Conservation (phyloP, 1,284 basidiomycete genomes). For the Cutaneotrichosporon sp. region DNA sequence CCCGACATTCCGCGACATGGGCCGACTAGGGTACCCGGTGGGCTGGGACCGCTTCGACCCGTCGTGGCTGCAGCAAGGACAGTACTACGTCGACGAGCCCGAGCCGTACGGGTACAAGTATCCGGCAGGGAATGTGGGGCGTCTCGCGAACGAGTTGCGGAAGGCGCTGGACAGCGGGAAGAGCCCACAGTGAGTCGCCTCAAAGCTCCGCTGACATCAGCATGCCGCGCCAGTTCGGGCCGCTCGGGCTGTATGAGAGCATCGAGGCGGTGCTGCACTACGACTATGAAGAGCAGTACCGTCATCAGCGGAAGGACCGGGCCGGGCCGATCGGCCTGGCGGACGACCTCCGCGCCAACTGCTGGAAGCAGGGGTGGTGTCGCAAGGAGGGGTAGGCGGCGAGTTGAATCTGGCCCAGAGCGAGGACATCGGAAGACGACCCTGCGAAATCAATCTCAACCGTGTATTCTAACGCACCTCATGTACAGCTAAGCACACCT, state of each 20-base stretch:
- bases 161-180: not conserved
- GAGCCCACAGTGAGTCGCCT: not conserved
- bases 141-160: not conserved
- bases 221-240: not conserved
- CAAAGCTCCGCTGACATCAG: not conserved
- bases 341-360: not conserved
- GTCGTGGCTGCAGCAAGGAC: not conserved
- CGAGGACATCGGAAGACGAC: no score
- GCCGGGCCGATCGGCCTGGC: not conserved
- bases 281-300: not conserved
- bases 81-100: not conserved
- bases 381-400: not conserved
- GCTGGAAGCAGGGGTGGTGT: slow-evolving; percentile 6
- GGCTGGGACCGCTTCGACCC: not conserved
- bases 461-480: no score
- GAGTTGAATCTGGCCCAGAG: no score
- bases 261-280: not conserved
- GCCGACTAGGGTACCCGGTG: not conserved
- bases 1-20: not conserved
- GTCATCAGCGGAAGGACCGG: not conserved
- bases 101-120: not conserved
- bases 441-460: no score
- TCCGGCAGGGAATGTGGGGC: not conserved
- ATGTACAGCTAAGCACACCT: no score
- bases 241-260: not conserved